These are phyloP conservation scores for Picochlorum costavermella DNA, from an alignment of 139 green algal species.

Conservation along the genomic window DNA sequence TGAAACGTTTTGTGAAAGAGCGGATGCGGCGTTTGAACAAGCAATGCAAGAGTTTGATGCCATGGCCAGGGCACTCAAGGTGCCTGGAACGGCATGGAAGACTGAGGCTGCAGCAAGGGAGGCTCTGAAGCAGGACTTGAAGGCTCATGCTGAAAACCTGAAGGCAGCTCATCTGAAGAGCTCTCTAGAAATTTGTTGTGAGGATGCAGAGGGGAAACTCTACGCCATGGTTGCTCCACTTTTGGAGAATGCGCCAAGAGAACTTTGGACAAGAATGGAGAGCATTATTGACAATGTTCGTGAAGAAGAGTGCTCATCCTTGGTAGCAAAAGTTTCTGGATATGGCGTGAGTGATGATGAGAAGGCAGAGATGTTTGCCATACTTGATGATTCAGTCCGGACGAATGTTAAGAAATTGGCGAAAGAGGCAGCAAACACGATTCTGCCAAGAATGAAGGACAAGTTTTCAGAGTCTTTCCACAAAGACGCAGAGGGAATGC, in stretches of 20 bases:
- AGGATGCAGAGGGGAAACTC: slow-evolving; percentile 13
- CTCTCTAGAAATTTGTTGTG: slow-evolving; percentile 16
- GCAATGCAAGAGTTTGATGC: slow-evolving; percentile 30
- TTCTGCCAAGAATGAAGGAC: slow-evolving; percentile 66
- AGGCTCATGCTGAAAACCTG: slow-evolving; percentile 4
- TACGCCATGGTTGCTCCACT: slow-evolving; percentile 24
- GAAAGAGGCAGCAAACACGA: slow-evolving; percentile 65
- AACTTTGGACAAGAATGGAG: slow-evolving; percentile 62
- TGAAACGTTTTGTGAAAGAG: slow-evolving; percentile 19
- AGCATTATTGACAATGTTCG: slow-evolving; percentile 11
- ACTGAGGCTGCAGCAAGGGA: not conserved
- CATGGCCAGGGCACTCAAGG: slow-evolving; percentile 10
- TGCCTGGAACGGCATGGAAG: slow-evolving; percentile 24
- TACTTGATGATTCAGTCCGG: slow-evolving; percentile 16
- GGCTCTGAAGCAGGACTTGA: not conserved
- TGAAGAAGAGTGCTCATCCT: slow-evolving; percentile 12
- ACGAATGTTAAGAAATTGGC: slow-evolving; percentile 33
- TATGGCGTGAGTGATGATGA: slow-evolving; percentile 38
- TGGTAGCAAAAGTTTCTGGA: slow-evolving; percentile 26
- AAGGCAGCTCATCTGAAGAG: slow-evolving; percentile 14
- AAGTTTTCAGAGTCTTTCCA: slow-evolving; percentile 66
- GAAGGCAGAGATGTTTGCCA: slow-evolving; percentile 9
- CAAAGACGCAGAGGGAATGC: slow-evolving; percentile 58
- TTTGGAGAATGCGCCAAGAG: slow-evolving; percentile 39
- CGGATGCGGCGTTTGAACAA: slow-evolving; percentile 4